Percentiles rank a stretch among this genome's conserved stretches.
Evolutionary conservation across 2,329 filamentous ascomycete species (phyloP).

Genomic region (Fonsecaea nubica): DNA sequence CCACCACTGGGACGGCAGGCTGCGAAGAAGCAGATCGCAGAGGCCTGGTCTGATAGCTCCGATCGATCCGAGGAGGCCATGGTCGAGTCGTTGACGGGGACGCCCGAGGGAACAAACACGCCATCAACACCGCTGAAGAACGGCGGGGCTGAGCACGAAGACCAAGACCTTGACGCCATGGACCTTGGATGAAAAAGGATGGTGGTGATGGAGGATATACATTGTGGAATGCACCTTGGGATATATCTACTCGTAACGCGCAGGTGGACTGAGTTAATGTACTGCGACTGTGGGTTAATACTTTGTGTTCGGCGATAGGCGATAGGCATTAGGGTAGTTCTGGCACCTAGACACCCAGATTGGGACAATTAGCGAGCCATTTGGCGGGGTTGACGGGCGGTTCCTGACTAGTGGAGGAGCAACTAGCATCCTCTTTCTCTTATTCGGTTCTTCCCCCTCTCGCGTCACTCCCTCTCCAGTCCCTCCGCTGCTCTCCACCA

Average conservation of each 20-base stretch:
- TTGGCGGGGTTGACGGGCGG: neutral
- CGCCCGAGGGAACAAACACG: constrained; percentile 17
- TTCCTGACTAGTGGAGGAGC: constrained; percentile 1
- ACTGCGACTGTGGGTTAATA: too few relatives aligned
- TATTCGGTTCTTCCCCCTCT: neutral
- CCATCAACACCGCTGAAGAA: constrained; percentile 11
- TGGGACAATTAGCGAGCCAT: neutral
- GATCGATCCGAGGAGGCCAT: constrained; percentile 30
- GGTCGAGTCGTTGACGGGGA: constrained; percentile 26
- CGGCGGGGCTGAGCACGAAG: neutral
- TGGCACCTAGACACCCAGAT: neutral
- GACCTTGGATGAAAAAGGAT: constrained; percentile 26
- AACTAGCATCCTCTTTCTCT: neutral
- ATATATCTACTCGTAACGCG: too few relatives aligned
- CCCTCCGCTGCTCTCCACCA: neutral
- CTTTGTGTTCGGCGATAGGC: neutral
- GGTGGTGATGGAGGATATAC: neutral
- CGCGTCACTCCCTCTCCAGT: neutral
- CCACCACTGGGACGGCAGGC: constrained; percentile 22
- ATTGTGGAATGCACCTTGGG: too few relatives aligned
- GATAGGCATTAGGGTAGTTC: constrained; percentile 9
- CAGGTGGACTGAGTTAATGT: too few relatives aligned
- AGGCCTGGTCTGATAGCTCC: constrained; percentile 33
- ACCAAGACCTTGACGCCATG: constrained; percentile 32
- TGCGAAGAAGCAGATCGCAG: constrained; percentile 18